phyloP scores from a whole-genome alignment of 768 basidiomycete species.

The Clitopilus hobsonii region DNA sequence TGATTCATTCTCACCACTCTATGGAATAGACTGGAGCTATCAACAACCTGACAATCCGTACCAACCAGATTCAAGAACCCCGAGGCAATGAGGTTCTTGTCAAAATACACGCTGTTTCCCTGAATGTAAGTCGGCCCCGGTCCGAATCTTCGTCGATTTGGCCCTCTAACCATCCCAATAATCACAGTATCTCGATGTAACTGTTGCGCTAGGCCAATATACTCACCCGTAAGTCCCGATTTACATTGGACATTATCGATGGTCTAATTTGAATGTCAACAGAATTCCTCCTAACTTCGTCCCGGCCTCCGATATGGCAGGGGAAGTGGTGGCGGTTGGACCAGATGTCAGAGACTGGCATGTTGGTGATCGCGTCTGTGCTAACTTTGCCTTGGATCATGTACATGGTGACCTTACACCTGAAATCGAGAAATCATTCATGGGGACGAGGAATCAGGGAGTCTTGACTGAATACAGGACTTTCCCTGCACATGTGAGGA shows the following conservation, averaged over 20 bases:
- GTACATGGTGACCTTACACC: conserved; percentile 36
- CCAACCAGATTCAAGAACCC: conserved; percentile 22
- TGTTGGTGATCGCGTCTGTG: conserved; percentile 48
- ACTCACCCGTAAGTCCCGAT: conserved; percentile 20
- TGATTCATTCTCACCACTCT: neutral
- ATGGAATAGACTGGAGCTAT: conserved; percentile 13
- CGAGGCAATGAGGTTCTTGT: conserved; percentile 48
- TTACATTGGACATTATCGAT: neutral
- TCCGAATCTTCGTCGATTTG: neutral
- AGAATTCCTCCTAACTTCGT: conserved; percentile 21
- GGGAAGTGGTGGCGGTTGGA: conserved; percentile 48
- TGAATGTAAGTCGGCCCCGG: conserved; percentile 32
- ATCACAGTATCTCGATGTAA: conserved; percentile 48
- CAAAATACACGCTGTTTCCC: conserved; percentile 51
- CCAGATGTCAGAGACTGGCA: conserved; percentile 43
- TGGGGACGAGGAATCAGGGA: conserved; percentile 48
- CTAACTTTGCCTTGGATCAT: conserved; percentile 48
- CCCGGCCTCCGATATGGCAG: conserved; percentile 49
- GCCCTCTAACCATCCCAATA: neutral
- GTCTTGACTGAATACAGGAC: conserved; percentile 50
- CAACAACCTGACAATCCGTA: conserved; percentile 18
- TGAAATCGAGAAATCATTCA: conserved; percentile 26
- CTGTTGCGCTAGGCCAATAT: conserved; percentile 35
- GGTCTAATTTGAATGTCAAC: neutral
- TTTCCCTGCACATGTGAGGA: conserved; percentile 38